Evolutionary conservation across 306 rosid genomes (phyloP).

Genomic region (Lathyrus oleraceus): DNA sequence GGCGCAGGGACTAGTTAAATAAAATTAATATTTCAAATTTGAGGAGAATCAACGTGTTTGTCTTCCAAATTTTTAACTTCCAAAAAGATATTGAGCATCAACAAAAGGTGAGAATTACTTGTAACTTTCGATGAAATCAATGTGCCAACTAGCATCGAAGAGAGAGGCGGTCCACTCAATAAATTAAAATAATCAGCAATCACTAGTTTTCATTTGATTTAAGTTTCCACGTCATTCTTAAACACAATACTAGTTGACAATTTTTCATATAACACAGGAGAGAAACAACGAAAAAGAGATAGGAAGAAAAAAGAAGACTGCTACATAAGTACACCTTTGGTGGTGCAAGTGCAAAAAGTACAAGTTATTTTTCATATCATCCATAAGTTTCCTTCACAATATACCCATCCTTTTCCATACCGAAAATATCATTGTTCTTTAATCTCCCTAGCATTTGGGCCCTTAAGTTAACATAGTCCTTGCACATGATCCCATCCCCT

Average conservation of each 20-base stretch:
- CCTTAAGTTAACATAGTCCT: not conserved
- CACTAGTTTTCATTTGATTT: not conserved
- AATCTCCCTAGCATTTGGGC: not conserved
- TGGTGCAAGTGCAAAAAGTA: not conserved
- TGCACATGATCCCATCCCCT: not conserved
- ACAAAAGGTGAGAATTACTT: not conserved
- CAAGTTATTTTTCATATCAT: not conserved
- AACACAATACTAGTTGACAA: not conserved
- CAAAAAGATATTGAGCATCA: not conserved
- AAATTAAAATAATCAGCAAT: not conserved
- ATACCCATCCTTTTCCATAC: not conserved
- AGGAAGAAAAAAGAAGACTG: not conserved
- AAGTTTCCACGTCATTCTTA: not conserved
- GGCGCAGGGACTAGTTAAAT: not conserved
- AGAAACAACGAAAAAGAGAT: not conserved
- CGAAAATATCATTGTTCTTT: not conserved
- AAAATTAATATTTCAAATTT: constrained; percentile 2
- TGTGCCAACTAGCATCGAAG: not conserved
- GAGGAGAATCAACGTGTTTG: not conserved
- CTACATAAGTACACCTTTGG: not conserved
- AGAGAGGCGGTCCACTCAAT: not conserved
- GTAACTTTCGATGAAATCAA: not conserved
- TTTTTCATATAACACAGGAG: not conserved
- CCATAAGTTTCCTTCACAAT: not conserved
- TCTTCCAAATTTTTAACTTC: not conserved